These are phyloP conservation scores for Suillus discolor DNA, from an alignment of 768 basidiomycete genomes.

Conservation along the genomic window DNA sequence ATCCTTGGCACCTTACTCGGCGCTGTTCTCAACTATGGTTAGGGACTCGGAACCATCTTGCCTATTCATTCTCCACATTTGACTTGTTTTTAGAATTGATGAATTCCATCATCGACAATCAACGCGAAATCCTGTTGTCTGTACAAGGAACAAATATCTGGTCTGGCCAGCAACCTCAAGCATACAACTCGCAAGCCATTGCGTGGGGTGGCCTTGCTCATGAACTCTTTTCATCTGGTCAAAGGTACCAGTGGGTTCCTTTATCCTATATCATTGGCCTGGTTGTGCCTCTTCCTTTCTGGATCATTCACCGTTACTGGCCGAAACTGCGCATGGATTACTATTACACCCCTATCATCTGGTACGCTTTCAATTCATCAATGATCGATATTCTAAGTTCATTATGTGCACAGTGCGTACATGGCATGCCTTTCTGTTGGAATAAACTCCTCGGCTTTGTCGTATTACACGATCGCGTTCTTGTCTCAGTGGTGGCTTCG, in stretches of 20 bases:
- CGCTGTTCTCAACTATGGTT: conserved; percentile 48
- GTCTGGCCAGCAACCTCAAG: conserved; percentile 33
- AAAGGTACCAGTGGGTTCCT: conserved; percentile 42
- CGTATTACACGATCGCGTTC: conserved; percentile 28
- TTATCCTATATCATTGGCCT: conserved; percentile 38
- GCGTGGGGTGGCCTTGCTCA: conserved; percentile 42
- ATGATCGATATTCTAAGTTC: not conserved
- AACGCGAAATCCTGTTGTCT: conserved; percentile 52
- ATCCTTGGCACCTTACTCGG: conserved; percentile 58
- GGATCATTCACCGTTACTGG: conserved; percentile 38
- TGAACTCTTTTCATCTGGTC: conserved; percentile 34
- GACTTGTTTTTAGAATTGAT: conserved; percentile 46
- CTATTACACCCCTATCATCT: conserved; percentile 33
- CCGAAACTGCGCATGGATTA: conserved; percentile 31
- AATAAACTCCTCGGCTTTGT: conserved; percentile 28
- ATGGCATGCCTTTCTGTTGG: conserved; percentile 17
- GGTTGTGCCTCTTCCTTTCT: conserved; percentile 42
- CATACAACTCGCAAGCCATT: conserved; percentile 37
- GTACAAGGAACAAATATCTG: conserved; percentile 52
- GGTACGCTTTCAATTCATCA: conserved; percentile 16
- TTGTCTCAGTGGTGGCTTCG: conserved; percentile 41
- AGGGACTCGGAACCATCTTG: conserved; percentile 4
- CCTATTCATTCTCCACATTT: not conserved
- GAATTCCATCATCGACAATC: conserved; percentile 57
- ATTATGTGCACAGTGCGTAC: conserved; percentile 13